A percentile compares a stretch with the other conserved stretches of the same genome.
Evolutionary conservation across 2,329 filamentous ascomycete species (phyloP).

Genomic region (Macroventuria anomochaeta): DNA sequence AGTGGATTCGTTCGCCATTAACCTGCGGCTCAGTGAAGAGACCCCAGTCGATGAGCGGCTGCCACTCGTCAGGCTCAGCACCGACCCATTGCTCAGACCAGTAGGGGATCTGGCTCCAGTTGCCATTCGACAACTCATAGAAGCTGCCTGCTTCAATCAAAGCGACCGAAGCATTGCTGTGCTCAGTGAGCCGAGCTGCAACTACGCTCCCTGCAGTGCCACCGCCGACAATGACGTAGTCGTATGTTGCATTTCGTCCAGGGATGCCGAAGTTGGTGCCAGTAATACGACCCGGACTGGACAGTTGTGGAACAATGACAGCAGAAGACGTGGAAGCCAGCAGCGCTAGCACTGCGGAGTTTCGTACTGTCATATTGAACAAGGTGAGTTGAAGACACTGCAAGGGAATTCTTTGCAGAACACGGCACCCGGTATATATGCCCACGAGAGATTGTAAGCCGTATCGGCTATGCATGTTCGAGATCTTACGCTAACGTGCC

Average conservation of each 20-base stretch:
- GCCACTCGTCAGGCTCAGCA: constrained; percentile 23
- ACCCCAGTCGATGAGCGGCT: constrained; percentile 40
- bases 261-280: constrained; percentile 22
- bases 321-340: not conserved
- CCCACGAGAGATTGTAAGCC: no score
- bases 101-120: constrained; percentile 6
- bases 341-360: not conserved
- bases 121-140: constrained; percentile 29
- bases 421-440: no score
- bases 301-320: not conserved
- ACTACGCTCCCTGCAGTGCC: constrained; percentile 28
- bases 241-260: constrained; percentile 23
- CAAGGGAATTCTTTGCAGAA: no score
- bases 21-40: constrained; percentile 27
- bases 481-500: not conserved
- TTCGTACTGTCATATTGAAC: not conserved
- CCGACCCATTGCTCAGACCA: constrained; percentile 25
- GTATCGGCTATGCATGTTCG: not conserved
- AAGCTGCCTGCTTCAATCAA: constrained; percentile 35
- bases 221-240: constrained; percentile 36
- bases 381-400: not conserved
- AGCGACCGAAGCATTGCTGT: constrained; percentile 15
- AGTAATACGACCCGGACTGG: not conserved
- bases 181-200: constrained; percentile 24
- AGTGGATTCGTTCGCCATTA: constrained; percentile 26